Base-by-base conservation (phyloP, 1,284 basidiomycete genomes). In the Cutaneotrichosporon dermatis region DNA sequence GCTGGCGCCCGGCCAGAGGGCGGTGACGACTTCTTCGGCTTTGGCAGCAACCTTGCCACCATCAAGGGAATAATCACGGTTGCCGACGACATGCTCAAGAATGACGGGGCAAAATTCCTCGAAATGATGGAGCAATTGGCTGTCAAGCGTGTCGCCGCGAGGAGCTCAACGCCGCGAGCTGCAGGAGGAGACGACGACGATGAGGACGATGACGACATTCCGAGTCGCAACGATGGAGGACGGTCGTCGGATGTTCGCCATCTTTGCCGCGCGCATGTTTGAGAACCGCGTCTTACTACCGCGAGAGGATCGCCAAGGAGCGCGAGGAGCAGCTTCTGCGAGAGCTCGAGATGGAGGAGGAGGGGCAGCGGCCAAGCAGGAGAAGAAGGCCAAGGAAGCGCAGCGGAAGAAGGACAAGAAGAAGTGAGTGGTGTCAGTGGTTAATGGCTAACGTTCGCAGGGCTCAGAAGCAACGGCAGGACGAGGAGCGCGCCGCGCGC, bases 111-210 rank as follows among this genome's bases (percentile, higher is more conserved):
- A 71, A 98, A 97, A 81, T 98, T 99, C 82, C 81, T 99, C 70
- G 94, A 99, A 81, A 99, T 99, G 95, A 99, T 99, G 95, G 95
- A 99, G 79, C 92, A 96, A 78, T 85, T 99, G 40, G 94, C 95
- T 1, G 93, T 98, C 74, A 86, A 92, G 60, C 85, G 93, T 46
- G 90, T 94, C 83, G 87, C 90, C 85, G 95, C 4, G 94, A 97
- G 72, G 92, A 94, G 73, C 88, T 93, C 76, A 75, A 74, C 55
- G 60, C 67, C 67, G 65, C 41, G 90, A 91, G 6, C 87, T 88
- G 6, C 86, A 83, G 5, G 84, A 85, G 67, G 82, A 80, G 37
- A 82, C 81, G 83, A 83, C 25, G 25, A 25, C 8, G 83, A 82
- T 6, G 84, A 81, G 64, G 41, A 55, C 33, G 35, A 57, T 35